phyloP scores from a whole-genome alignment of 805 yeast genomes.

The Metschnikowia colocasiae region DNA sequence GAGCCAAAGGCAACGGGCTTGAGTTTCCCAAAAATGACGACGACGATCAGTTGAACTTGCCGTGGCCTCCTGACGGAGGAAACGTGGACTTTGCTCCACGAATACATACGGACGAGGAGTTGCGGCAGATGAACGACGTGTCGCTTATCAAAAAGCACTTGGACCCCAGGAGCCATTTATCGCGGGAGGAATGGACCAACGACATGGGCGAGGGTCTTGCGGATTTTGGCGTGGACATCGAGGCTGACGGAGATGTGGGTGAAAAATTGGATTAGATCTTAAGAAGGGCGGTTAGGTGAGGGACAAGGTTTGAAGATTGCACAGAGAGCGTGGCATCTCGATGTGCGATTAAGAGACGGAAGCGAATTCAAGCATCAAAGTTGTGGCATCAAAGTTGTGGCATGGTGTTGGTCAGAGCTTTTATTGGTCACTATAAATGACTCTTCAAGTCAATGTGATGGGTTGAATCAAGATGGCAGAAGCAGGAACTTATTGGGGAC shows the following conservation, averaged over 20 bases:
- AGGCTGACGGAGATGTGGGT: constrained; percentile 43
- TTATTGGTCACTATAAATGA: too few species aligned
- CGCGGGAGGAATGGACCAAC: constrained; percentile 61
- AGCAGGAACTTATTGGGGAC: too few species aligned
- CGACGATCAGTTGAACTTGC: constrained; percentile 59
- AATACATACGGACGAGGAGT: constrained; percentile 14
- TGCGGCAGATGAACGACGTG: constrained; percentile 16
- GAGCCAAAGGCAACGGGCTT: constrained; percentile 59
- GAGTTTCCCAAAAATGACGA: constrained; percentile 52
- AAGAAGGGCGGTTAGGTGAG: too few species aligned
- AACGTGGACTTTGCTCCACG: constrained; percentile 30
- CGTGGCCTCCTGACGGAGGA: constrained; percentile 94
- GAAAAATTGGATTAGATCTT: background rate
- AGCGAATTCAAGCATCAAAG: too few species aligned
- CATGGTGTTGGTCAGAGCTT: too few species aligned
- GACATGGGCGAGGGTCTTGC: constrained; percentile 77
- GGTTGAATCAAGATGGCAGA: too few species aligned
- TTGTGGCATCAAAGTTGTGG: too few species aligned
- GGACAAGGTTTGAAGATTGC: too few species aligned
- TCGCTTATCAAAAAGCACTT: constrained; percentile 28
- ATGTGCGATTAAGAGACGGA: too few species aligned
- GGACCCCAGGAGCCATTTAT: constrained; percentile 36
- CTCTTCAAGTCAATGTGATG: too few species aligned
- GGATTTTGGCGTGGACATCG: constrained; percentile 86
- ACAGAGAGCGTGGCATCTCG: too few species aligned